phyloP scores from a whole-genome alignment of 1,284 basidiomycete genomes.

The Exobasidium cylindrosporum region DNA sequence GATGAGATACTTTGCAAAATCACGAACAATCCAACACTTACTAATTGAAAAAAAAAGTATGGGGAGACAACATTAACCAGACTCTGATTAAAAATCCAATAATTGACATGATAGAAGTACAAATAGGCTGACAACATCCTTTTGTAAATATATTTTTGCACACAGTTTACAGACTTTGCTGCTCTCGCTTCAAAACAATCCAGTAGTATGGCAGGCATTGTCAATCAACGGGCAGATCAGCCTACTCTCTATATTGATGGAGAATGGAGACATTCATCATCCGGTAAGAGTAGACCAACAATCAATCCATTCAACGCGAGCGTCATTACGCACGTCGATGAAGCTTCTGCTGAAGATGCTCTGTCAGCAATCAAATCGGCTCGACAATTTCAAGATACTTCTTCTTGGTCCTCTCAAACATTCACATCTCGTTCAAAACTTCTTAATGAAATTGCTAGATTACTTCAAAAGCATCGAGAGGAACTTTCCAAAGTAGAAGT shows the following conservation, averaged over 20 bases:
- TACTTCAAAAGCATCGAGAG: slow-evolving; percentile 45
- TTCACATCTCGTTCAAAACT: slow-evolving; percentile 32
- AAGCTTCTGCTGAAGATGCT: slow-evolving; percentile 45
- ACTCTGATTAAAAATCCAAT: slow-evolving; percentile 30
- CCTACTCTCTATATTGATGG: slow-evolving; percentile 54
- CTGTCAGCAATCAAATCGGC: slow-evolving; percentile 41
- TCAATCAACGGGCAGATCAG: slow-evolving; percentile 7
- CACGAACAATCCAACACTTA: slow-evolving; percentile 47
- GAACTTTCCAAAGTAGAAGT: slow-evolving; percentile 47
- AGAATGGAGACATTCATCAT: slow-evolving; percentile 41
- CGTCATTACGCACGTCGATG: slow-evolving; percentile 43
- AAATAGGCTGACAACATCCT: slow-evolving; percentile 13
- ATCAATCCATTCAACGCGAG: slow-evolving; percentile 48
- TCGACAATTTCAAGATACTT: slow-evolving; percentile 37
- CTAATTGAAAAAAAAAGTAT: slow-evolving; percentile 28
- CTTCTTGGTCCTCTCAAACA: slow-evolving; percentile 37
- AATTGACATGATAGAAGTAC: slow-evolving; percentile 23
- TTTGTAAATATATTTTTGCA: not conserved
- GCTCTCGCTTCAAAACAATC: slow-evolving; percentile 8
- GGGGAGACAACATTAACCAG: slow-evolving; percentile 40
- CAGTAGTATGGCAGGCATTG: slow-evolving; percentile 8
- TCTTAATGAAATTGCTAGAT: slow-evolving; percentile 39
- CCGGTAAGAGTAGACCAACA: slow-evolving; percentile 39
- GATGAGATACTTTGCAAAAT: slow-evolving; percentile 35
- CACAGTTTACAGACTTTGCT: slow-evolving; percentile 1